A percentile compares a stretch with the other conserved stretches of the same genome.
These are phyloP conservation scores for Phytophthora multivora DNA, from an alignment of 352 stramenopile genomes.

Conservation along the genomic window DNA sequence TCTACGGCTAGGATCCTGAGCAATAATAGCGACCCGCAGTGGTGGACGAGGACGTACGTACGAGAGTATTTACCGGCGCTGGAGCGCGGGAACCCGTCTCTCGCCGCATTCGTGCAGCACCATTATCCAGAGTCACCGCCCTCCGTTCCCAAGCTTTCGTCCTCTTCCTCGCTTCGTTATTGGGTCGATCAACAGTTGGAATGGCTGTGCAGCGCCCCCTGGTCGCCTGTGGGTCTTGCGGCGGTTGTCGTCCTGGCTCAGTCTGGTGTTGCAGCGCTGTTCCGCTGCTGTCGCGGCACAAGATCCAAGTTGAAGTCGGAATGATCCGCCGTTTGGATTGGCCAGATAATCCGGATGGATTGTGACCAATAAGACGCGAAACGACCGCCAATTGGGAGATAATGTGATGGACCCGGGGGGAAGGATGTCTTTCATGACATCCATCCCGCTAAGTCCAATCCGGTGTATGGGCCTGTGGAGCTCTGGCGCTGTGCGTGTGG, in stretches of 20 bases:
- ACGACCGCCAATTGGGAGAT: slow-evolving; percentile 18
- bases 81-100: slow-evolving; percentile 48
- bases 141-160: background rate
- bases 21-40: slow-evolving; percentile 33
- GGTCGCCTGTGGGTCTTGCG: slow-evolving; percentile 22
- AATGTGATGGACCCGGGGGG: slow-evolving; percentile 9
- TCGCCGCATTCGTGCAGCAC: slow-evolving; percentile 49
- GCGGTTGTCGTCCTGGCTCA: slow-evolving; percentile 3
- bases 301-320: slow-evolving; percentile 38
- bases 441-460: background rate
- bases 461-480: background rate
- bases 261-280: slow-evolving; percentile 24
- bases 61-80: slow-evolving; percentile 49
- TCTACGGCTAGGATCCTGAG: slow-evolving; percentile 38
- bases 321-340: slow-evolving; percentile 23
- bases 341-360: slow-evolving; percentile 2
- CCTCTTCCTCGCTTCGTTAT: background rate
- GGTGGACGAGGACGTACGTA: slow-evolving; percentile 50
- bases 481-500: background rate
- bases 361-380: slow-evolving; percentile 14
- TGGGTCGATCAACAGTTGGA: slow-evolving; percentile 7
- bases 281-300: slow-evolving; percentile 1
- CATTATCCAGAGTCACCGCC: slow-evolving; percentile 28
- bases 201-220: slow-evolving; percentile 21
- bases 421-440: slow-evolving; percentile 16